phyloP scores from a whole-genome alignment of 1,139 yeast species.

The Arxiozyma telluris region DNA sequence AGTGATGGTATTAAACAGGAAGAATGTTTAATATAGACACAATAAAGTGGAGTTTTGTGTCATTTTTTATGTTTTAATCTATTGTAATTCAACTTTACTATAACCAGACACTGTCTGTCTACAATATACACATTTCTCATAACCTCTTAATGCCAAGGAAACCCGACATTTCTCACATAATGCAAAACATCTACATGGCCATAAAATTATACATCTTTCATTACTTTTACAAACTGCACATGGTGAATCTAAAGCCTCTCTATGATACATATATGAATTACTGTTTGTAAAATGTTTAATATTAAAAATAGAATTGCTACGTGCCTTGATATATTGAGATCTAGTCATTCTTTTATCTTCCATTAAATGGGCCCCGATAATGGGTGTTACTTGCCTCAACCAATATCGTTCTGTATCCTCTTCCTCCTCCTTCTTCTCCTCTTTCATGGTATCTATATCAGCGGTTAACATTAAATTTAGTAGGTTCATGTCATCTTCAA shows the following conservation, averaged over 20 bases:
- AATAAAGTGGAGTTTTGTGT: not conserved
- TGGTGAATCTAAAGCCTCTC: constrained; percentile 20
- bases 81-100: constrained; percentile 34
- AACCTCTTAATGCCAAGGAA: constrained; percentile 63
- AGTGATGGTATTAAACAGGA: not conserved
- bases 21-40: not conserved
- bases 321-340: constrained; percentile 29
- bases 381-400: not conserved
- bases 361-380: constrained; percentile 1
- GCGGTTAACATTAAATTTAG: not conserved
- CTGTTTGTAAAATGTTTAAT: not conserved
- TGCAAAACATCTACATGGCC: constrained; percentile 93
- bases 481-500: not conserved
- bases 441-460: not conserved
- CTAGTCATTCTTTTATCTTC: constrained; percentile 7
- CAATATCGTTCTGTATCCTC: constrained; percentile 1
- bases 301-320: constrained; percentile 38
- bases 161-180: constrained; percentile 78
- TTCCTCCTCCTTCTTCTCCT: not conserved
- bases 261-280: constrained; percentile 6
- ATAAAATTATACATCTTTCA: constrained; percentile 65
- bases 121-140: constrained; percentile 82
- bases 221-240: constrained; percentile 82
- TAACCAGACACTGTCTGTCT: constrained; percentile 60
- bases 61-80: not conserved